A percentile compares a stretch with the other conserved stretches of the same genome.
These are phyloP conservation scores for Hygrocybe coccinea DNA, from an alignment of 768 basidiomycete species.

Conservation along the genomic window DNA sequence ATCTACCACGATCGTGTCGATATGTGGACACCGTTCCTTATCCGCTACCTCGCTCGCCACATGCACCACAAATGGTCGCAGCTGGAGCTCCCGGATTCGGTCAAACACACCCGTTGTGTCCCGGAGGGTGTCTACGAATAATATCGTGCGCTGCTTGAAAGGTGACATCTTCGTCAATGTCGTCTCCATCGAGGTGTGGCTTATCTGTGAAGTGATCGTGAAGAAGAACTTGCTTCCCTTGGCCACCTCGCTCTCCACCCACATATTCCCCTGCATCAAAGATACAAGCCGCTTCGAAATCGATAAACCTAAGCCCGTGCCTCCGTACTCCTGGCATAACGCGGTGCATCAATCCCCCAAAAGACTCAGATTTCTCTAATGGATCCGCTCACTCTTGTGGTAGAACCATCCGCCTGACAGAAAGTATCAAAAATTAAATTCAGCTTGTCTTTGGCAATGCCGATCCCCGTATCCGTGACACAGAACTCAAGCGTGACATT, in stretches of 20 bases:
- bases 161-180: constrained; percentile 77
- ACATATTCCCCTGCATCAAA: constrained; percentile 98
- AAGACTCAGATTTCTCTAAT: no score
- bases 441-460: constrained; percentile 96
- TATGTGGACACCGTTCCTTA: constrained; percentile 77
- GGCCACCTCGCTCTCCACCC: constrained; percentile 94
- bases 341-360: constrained; percentile 9
- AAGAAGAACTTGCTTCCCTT: constrained; percentile 96
- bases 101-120: constrained; percentile 74
- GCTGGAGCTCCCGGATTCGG: constrained; percentile 71
- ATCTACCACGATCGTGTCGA: constrained; percentile 95
- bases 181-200: constrained; percentile 65
- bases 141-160: constrained; percentile 81
- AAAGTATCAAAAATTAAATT: constrained; percentile 99
- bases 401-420: constrained; percentile 97
- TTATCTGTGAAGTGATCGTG: constrained; percentile 85
- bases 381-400: constrained; percentile 64
- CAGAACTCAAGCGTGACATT: constrained; percentile 93
- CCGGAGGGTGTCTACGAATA: constrained; percentile 83
- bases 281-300: constrained; percentile 96
- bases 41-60: constrained; percentile 77
- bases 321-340: constrained; percentile 81
- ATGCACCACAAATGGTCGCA: constrained; percentile 72
- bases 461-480: constrained; percentile 96
- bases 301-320: constrained; percentile 92